Conservation (phyloP, 768 basidiomycete genomes). For the Postia placenta region DNA sequence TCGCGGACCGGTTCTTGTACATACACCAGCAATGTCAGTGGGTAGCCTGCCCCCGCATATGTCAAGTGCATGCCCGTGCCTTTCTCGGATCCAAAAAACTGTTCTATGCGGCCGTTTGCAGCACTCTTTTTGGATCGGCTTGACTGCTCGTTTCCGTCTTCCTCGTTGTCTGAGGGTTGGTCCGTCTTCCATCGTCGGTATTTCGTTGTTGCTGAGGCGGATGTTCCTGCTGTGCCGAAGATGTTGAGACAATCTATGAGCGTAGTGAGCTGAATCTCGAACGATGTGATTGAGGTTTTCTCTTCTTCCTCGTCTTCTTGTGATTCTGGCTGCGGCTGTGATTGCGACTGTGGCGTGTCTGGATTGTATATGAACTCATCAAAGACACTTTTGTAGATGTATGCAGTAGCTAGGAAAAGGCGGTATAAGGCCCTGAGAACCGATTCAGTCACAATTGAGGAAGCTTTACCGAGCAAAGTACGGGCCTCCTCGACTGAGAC, state of each 20-base stretch:
- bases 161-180: conserved; percentile 33
- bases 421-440: neutral
- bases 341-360: conserved; percentile 21
- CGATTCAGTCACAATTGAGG: neutral
- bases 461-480: conserved; percentile 62
- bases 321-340: conserved; percentile 21
- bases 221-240: conserved; percentile 70
- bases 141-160: conserved; percentile 20
- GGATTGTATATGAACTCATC: conserved; percentile 69
- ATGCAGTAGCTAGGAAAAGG: conserved; percentile 67
- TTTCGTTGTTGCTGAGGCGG: conserved; percentile 25
- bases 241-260: conserved; percentile 90
- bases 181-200: conserved; percentile 48
- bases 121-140: conserved; percentile 8
- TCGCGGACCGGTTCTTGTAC: too few species aligned
- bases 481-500: conserved; percentile 84
- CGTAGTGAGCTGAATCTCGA: conserved; percentile 81
- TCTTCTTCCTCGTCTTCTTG: conserved; percentile 13
- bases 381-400: conserved; percentile 72
- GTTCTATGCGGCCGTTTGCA: conserved; percentile 39
- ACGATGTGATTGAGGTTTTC: conserved; percentile 30
- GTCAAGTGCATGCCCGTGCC: conserved; percentile 82
- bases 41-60: conserved; percentile 73
- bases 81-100: conserved; percentile 57
- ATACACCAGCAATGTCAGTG: conserved; percentile 73